These are phyloP conservation scores for Glycine latifolia DNA, from an alignment of 306 rosid genomes.

Conservation along the genomic window DNA sequence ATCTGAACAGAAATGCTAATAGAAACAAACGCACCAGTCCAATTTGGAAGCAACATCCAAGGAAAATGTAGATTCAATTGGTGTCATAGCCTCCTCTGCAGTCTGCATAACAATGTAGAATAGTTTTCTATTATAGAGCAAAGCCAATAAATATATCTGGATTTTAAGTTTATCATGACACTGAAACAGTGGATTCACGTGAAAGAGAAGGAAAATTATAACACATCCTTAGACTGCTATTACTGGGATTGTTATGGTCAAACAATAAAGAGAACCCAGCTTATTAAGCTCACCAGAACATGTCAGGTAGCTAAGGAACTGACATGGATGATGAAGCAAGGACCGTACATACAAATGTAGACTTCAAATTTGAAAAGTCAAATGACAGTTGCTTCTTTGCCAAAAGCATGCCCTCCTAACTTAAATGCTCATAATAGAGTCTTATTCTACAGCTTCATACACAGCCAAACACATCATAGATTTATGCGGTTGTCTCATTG, in stretches of 20 bases:
- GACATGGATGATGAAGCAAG: constrained; percentile 32
- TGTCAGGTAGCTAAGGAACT: constrained; percentile 19
- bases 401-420: constrained; percentile 19
- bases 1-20: constrained; percentile 36
- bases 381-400: constrained; percentile 15
- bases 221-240: constrained; percentile 29
- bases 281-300: constrained; percentile 36
- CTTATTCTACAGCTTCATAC: constrained; percentile 10
- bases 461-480: neutral
- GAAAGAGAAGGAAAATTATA: constrained; percentile 30
- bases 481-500: neutral
- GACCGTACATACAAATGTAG: neutral
- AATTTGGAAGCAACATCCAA: constrained; percentile 90
- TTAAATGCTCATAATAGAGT: constrained; percentile 30
- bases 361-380: constrained; percentile 24
- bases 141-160: constrained; percentile 33
- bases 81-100: constrained; percentile 99
- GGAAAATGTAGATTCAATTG: constrained; percentile 96
- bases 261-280: constrained; percentile 29
- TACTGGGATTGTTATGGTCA: neutral
- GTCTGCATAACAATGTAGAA: constrained; percentile 63
- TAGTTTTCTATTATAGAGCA: constrained; percentile 29
- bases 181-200: constrained; percentile 34
- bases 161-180: constrained; percentile 4
- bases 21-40: constrained; percentile 75